Evolutionary conservation across 805 yeast genomes (phyloP).

Genomic region (Kuraishia floccosa): DNA sequence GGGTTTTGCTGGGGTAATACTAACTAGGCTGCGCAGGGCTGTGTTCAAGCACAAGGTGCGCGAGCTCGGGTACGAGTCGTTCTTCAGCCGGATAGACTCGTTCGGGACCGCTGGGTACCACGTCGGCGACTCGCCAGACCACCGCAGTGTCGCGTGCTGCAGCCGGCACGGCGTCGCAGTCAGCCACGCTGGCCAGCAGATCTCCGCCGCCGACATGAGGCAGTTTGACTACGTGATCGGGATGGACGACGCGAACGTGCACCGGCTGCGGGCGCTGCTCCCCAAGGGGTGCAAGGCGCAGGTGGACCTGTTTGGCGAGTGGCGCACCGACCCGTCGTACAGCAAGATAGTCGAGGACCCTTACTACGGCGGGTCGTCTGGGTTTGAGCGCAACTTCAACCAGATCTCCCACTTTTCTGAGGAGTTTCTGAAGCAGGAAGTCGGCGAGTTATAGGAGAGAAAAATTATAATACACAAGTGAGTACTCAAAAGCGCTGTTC

Average conservation of each 20-base stretch:
- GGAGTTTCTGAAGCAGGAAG: slow-evolving; percentile 48
- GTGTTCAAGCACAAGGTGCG: slow-evolving; percentile 61
- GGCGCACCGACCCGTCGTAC: slow-evolving; percentile 42
- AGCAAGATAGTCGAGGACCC: slow-evolving; percentile 74
- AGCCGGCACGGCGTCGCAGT: slow-evolving; percentile 62
- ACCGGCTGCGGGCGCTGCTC: slow-evolving; percentile 35
- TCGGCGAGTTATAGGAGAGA: slow-evolving; percentile 1
- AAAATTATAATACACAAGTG: not conserved
- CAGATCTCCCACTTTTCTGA: slow-evolving; percentile 71
- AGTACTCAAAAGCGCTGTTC: slow-evolving; percentile 13
- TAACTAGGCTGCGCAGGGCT: slow-evolving; percentile 27
- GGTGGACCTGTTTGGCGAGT: slow-evolving; percentile 71
- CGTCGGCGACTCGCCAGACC: slow-evolving; percentile 73
- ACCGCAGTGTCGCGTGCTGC: slow-evolving; percentile 61
- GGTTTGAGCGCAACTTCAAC: slow-evolving; percentile 69
- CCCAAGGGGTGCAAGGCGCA: slow-evolving; percentile 39
- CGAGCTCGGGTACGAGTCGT: slow-evolving; percentile 27
- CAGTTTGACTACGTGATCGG: slow-evolving; percentile 60
- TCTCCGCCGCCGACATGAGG: slow-evolving; percentile 34
- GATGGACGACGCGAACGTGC: slow-evolving; percentile 55
- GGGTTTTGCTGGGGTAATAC: not conserved
- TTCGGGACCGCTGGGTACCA: slow-evolving; percentile 87
- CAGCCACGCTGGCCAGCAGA: slow-evolving; percentile 65
- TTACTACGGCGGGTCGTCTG: slow-evolving; percentile 79
- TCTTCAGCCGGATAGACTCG: slow-evolving; percentile 60